phyloP scores from a whole-genome alignment of 129 eudicot genomes.

The Flaveria trinervia region DNA sequence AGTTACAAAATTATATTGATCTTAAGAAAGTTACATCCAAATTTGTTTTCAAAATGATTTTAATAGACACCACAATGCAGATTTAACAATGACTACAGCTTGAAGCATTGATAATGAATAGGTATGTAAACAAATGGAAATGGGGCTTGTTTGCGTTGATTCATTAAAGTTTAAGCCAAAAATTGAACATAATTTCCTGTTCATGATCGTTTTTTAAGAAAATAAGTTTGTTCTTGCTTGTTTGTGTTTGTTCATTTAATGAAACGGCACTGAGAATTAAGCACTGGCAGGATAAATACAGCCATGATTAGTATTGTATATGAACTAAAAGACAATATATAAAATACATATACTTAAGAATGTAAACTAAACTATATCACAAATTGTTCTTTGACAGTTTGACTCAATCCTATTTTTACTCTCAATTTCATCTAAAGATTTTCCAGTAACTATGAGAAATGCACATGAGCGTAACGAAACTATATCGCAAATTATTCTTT shows the following conservation, averaged over 20 bases:
- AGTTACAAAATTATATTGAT: neutral
- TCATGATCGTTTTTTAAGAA: neutral
- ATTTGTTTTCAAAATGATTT: neutral
- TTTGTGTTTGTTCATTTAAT: neutral
- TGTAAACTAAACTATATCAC: neutral
- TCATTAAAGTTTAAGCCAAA: neutral
- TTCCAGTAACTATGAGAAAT: conserved; percentile 5
- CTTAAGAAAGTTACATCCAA: conserved; percentile 4
- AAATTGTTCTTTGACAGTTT: neutral
- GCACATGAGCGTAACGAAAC: neutral
- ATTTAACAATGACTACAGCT: conserved; percentile 10
- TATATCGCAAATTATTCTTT: neutral
- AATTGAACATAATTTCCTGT: neutral
- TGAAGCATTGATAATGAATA: conserved; percentile 5
- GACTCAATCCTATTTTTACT: neutral
- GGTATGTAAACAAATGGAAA: neutral
- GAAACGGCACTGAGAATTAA: conserved; percentile 2
- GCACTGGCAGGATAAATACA: conserved; percentile 12
- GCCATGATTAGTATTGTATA: neutral
- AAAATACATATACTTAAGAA: neutral
- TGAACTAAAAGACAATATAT: neutral
- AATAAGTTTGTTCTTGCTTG: neutral
- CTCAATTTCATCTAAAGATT: conserved; percentile 2
- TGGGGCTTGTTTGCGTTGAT: neutral
- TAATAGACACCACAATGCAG: conserved; percentile 4